Percentiles rank a stretch among this genome's conserved stretches.
Evolutionary conservation across 805 yeast genomes (phyloP).

Genomic region (Candida chilensis): DNA sequence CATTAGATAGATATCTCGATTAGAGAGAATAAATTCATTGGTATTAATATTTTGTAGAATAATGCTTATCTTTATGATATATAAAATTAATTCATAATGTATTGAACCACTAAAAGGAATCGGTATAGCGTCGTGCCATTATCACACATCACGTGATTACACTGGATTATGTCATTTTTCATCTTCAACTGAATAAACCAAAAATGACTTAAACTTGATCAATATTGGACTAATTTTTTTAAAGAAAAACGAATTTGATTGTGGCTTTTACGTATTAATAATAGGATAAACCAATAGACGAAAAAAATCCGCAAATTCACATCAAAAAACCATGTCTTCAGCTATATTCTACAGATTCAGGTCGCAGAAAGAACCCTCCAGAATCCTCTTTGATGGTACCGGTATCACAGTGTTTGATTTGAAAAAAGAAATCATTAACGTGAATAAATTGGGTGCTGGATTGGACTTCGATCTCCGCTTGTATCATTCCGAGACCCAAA

Average conservation of each 20-base stretch:
- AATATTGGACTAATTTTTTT: neutral
- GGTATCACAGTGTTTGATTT: conserved; percentile 93
- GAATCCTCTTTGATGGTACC: conserved; percentile 90
- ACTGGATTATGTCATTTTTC: neutral
- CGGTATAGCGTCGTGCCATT: no score
- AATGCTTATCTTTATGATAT: no score
- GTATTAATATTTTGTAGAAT: no score
- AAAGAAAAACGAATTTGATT: neutral
- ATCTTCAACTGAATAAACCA: neutral
- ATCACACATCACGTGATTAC: conserved; percentile 4
- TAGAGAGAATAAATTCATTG: no score
- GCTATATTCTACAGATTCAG: conserved; percentile 79
- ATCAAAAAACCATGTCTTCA: conserved; percentile 54
- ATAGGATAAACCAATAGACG: conserved; percentile 3
- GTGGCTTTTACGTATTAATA: neutral
- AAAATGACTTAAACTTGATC: neutral
- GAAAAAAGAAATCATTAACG: conserved; percentile 79
- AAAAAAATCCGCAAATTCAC: conserved; percentile 10
- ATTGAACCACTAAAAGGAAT: no score
- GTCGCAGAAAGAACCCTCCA: conserved; percentile 72
- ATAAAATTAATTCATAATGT: no score
- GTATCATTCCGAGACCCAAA: conserved; percentile 57
- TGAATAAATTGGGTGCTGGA: conserved; percentile 76
- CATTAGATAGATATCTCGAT: conserved; percentile 73
- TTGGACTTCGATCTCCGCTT: conserved; percentile 73